Evolutionary conservation across 1,139 yeast genomes (phyloP).

Genomic region (Kluyveromyces sp.): DNA sequence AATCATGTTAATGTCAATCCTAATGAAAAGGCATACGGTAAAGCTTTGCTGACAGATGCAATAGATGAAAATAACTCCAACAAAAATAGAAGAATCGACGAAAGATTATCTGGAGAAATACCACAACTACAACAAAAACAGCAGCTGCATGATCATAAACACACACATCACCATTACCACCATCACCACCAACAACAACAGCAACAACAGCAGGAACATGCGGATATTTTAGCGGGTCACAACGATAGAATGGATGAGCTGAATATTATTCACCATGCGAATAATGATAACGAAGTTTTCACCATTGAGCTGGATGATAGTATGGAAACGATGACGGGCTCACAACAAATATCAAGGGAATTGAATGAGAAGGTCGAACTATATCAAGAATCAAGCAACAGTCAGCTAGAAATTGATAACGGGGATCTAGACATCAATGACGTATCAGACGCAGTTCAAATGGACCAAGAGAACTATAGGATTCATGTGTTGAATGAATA

Average conservation of each 20-base stretch:
- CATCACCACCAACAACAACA: too few relatives aligned
- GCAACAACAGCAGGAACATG: constrained; percentile 1
- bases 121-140: too few relatives aligned
- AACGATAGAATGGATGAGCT: background rate
- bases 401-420: background rate
- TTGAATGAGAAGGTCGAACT: constrained; percentile 4
- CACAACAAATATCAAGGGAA: constrained; percentile 5
- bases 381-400: background rate
- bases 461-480: constrained; percentile 3
- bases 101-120: background rate
- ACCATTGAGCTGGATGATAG: constrained; percentile 5
- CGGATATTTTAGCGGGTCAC: background rate
- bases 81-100: background rate
- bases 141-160: too few relatives aligned
- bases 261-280: background rate
- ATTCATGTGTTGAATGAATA: constrained; percentile 4
- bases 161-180: too few relatives aligned
- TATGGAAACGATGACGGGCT: constrained; percentile 6
- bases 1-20: constrained; percentile 4
- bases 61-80: background rate
- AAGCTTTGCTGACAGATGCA: background rate
- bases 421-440: background rate
- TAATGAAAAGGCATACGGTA: background rate
- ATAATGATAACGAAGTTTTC: constrained; percentile 3
- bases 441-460: constrained; percentile 2